A percentile compares a stretch with the other conserved stretches of the same genome.
Evolutionary conservation across 2,329 filamentous ascomycete species (phyloP).

Genomic region (Alternaria solani): DNA sequence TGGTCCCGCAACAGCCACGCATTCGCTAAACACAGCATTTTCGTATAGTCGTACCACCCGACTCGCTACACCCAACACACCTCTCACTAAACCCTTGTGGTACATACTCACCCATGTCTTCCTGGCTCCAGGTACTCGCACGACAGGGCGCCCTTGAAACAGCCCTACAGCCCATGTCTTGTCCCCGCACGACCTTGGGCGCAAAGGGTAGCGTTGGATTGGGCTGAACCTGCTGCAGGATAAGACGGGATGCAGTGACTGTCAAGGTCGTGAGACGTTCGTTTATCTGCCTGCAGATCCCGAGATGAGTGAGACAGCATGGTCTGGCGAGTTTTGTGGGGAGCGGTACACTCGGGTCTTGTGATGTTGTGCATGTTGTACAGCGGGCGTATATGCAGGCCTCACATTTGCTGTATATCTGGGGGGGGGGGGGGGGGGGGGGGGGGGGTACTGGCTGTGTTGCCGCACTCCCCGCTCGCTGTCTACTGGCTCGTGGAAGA

Average conservation of each 20-base stretch:
- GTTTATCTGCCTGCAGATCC: constrained; percentile 40
- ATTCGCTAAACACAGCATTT: constrained; percentile 13
- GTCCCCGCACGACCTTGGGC: constrained; percentile 3
- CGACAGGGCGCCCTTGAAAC: constrained; percentile 13
- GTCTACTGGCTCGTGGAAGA: constrained; percentile 21
- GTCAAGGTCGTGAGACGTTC: constrained; percentile 30
- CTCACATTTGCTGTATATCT: background rate
- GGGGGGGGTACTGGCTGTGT: background rate
- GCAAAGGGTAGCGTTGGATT: background rate
- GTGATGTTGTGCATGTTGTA: constrained; percentile 6
- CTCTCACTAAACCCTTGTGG: background rate
- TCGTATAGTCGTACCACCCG: background rate
- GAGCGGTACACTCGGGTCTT: constrained; percentile 25
- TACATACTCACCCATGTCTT: background rate
- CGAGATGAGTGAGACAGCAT: constrained; percentile 42
- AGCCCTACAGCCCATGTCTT: constrained; percentile 14
- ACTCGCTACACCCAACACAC: constrained; percentile 1
- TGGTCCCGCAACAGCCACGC: constrained; percentile 31
- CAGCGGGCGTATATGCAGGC: constrained; percentile 15
- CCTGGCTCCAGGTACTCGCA: constrained; percentile 2
- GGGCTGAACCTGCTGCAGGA: constrained; percentile 11
- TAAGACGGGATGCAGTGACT: background rate
- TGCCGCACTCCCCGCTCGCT: constrained; percentile 15
- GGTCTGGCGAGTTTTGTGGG: constrained; percentile 28
- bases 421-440: too few relatives aligned